phyloP scores from a whole-genome alignment of 1,139 yeast species.

The Schizosaccharomyces versatilis region DNA sequence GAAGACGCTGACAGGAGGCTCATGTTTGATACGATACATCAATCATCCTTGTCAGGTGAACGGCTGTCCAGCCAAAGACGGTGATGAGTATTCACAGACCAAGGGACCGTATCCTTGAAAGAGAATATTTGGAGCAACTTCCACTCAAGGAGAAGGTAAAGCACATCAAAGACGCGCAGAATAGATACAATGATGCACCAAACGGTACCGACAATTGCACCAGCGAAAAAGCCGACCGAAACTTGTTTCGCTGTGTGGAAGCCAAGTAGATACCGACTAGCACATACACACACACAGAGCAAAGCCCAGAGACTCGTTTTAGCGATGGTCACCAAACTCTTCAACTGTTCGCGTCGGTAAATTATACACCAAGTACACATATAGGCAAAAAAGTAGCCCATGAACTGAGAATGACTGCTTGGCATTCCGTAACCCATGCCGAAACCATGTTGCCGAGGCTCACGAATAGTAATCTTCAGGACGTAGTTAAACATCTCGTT shows the following conservation, averaged over 20 bases:
- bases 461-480: not conserved
- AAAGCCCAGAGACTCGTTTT: not conserved
- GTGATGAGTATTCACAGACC: not conserved
- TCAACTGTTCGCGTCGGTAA: not conserved
- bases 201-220: not conserved
- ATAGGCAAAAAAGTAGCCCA: slow-evolving; percentile 3
- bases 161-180: not conserved
- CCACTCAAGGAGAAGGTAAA: not conserved
- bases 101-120: not conserved
- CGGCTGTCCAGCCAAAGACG: not conserved
- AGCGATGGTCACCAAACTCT: not conserved
- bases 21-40: not conserved
- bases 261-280: not conserved
- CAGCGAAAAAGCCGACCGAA: not conserved
- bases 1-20: no score
- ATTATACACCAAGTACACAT: not conserved
- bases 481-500: slow-evolving; percentile 1
- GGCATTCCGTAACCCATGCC: slow-evolving; percentile 5
- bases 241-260: not conserved
- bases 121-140: not conserved
- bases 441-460: not conserved
- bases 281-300: not conserved
- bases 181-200: not conserved
- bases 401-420: slow-evolving; percentile 4
- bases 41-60: not conserved